Conservation (phyloP, 129 eudicot species). For the Scalesia atractyloides region DNA sequence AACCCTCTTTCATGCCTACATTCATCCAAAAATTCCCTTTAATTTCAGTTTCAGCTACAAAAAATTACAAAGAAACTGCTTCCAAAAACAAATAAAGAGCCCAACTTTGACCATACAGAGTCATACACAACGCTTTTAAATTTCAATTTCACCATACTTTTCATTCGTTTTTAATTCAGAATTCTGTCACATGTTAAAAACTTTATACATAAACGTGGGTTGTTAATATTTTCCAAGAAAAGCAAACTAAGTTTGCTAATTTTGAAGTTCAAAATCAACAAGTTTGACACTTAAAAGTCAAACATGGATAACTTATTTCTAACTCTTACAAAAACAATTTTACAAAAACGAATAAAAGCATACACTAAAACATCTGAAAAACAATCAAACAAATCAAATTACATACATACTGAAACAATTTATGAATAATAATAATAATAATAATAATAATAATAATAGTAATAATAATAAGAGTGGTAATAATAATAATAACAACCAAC, state of each 20-base stretch:
- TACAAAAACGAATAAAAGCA: not conserved
- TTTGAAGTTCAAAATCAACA: not conserved
- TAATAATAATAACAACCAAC: not conserved
- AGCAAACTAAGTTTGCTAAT: not conserved
- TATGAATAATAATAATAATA: not conserved
- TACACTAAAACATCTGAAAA: conserved; percentile 2
- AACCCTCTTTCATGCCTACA: conserved; percentile 76
- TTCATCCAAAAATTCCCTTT: conserved; percentile 1
- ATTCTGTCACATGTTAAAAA: not conserved
- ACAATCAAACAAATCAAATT: not conserved
- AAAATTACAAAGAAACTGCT: not conserved
- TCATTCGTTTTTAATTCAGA: not conserved
- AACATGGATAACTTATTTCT: not conserved
- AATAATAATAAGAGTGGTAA: no score
- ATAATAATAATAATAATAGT: no score
- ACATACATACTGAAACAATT: no score
- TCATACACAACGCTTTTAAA: conserved; percentile 1
- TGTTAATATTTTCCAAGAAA: not conserved
- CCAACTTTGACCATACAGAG: conserved; percentile 13
- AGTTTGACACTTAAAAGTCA: conserved; percentile 5
- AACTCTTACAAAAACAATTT: not conserved
- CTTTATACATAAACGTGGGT: not conserved
- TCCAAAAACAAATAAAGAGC: not conserved
- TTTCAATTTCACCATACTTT: not conserved
- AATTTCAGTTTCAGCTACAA: not conserved